Base-by-base conservation (phyloP, 805 yeast genomes). In the Saturnispora zaruensis region DNA sequence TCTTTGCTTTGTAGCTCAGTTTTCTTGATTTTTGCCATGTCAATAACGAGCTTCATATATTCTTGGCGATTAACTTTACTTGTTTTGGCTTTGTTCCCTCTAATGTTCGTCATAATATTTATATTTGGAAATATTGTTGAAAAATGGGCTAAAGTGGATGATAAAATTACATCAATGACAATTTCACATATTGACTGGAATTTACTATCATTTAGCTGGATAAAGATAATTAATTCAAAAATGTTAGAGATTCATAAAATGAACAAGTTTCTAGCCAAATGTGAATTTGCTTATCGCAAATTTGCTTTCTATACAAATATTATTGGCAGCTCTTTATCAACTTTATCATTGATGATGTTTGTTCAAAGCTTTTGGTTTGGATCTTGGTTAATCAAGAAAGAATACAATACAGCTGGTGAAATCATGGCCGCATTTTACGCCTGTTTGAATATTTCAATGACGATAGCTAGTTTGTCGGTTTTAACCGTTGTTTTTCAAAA, bases 311-410 rank as follows among this genome's bases (percentile, higher is more conserved):
- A 71, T 14, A 66, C 78, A 5, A 69, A 81, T 11, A 59, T 76
- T 0, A 89, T 87, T 59, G 63, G 75, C 21, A 82, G 85, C 0
- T 41, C 76, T 0, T 64, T 83, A 46, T 76, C 82, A 57, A 66
- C 76, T 23, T 56, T 90, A 4, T 74, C 83, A 0, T 68, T 87
- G 36, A 62, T 81, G 60, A 82, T 89, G 81, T 89, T 91, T 69
- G 85, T 90, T 3, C 96, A 87, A 65, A 95, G 91, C 0, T 86
- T 93, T 58, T 89, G 95, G 87, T 91, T 84, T 67, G 99, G 98
- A 1, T 76, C 83, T 26, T 72, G 72, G 42, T 74, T 86, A 70
- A 82, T 88, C 3, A 64, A 66, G 33, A 64, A 66, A 5, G 78
- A 79, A 0, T 70, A 74, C 7, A 61, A 81, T 13, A 57, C 69